phyloP scores from a whole-genome alignment of 1,284 basidiomycete genomes.

The Dichomitus squalens region DNA sequence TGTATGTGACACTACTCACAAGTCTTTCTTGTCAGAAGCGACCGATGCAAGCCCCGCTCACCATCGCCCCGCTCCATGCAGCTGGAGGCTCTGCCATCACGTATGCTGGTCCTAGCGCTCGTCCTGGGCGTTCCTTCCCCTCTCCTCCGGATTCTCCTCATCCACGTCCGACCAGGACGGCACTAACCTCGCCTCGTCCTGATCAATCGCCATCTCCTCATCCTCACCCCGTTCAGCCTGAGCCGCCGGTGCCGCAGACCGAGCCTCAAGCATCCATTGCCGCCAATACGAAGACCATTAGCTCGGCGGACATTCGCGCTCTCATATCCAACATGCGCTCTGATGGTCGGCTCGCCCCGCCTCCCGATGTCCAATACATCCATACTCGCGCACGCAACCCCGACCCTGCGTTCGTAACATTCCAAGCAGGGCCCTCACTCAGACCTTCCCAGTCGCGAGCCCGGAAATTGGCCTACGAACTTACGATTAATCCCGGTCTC shows the following conservation, averaged over 20 bases:
- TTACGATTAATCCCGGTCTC: conserved; percentile 2
- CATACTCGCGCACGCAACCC: not conserved
- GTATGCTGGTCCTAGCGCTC: not conserved
- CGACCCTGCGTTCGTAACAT: not conserved
- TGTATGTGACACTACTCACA: not conserved
- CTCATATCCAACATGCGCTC: conserved; percentile 16
- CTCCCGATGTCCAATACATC: conserved; percentile 12
- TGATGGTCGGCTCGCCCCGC: conserved; percentile 14
- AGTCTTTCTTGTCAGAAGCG: not conserved
- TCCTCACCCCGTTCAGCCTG: not conserved
- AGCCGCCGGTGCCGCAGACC: not conserved
- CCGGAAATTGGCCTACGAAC: not conserved
- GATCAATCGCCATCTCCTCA: not conserved
- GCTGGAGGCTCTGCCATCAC: not conserved
- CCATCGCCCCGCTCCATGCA: not conserved
- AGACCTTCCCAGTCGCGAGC: not conserved
- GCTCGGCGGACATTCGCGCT: conserved; percentile 2
- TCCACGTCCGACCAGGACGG: not conserved
- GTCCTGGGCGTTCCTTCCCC: not conserved
- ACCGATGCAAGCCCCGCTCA: not conserved
- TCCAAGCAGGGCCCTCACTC: not conserved
- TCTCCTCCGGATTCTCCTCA: not conserved
- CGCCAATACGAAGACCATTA: not conserved
- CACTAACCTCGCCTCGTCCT: not conserved
- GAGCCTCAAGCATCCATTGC: not conserved